phyloP scores from a whole-genome alignment of 2,329 filamentous ascomycete species.

The Penicillium vulpinum region DNA sequence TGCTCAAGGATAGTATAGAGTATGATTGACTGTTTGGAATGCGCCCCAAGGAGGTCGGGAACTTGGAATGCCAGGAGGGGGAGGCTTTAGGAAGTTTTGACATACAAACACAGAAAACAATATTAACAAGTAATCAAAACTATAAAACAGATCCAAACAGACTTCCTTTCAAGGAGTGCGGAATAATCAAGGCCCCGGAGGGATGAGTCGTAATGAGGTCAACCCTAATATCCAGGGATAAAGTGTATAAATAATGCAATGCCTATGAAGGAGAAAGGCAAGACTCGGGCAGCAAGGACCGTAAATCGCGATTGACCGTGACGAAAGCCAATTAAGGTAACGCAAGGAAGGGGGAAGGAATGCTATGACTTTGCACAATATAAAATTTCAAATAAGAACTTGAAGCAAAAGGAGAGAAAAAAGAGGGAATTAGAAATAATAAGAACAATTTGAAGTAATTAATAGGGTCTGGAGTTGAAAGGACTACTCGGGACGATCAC shows the following conservation, averaged over 20 bases:
- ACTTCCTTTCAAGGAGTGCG: constrained; percentile 18
- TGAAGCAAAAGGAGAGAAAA: constrained; percentile 9
- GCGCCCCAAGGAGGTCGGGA: constrained; percentile 17
- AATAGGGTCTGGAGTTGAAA: constrained; percentile 17
- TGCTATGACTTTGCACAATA: too few species aligned
- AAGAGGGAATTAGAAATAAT: constrained; percentile 18
- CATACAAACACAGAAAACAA: constrained; percentile 16
- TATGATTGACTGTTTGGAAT: constrained; percentile 30
- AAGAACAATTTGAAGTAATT: too few species aligned
- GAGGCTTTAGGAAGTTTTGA: constrained; percentile 16
- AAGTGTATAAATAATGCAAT: constrained; percentile 13
- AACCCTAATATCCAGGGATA: constrained; percentile 6
- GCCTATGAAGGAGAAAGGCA: constrained; percentile 16
- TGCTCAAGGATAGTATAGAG: constrained; percentile 15
- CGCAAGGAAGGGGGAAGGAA: constrained; percentile 27
- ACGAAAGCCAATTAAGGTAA: constrained; percentile 5
- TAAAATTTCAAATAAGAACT: too few species aligned
- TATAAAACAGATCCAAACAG: constrained; percentile 25
- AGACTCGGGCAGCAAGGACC: constrained; percentile 28
- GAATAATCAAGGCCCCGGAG: constrained; percentile 17
- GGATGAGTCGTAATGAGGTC: constrained; percentile 15
- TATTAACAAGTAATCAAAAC: constrained; percentile 20
- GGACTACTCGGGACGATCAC: constrained; percentile 27
- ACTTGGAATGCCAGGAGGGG: constrained; percentile 33
- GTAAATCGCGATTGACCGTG: constrained; percentile 10